A percentile compares a stretch with the other conserved stretches of the same genome.
Evolutionary conservation across 2,329 filamentous ascomycete species (phyloP).

Genomic region (Huntiella bhutanensis): DNA sequence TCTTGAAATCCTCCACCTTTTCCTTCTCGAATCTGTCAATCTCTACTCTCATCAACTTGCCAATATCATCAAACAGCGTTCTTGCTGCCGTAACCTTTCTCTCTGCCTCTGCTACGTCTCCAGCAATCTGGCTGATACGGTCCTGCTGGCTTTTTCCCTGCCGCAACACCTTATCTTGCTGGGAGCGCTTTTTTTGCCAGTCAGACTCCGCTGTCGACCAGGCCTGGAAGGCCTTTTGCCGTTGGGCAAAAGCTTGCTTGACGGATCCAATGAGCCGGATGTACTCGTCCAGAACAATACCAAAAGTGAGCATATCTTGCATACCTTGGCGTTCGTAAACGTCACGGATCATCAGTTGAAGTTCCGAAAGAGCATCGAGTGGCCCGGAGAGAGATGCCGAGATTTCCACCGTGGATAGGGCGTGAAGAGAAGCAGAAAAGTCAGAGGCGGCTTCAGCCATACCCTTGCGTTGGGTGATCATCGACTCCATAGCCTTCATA

Average conservation of each 20-base stretch:
- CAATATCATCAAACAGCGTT: constrained; percentile 93
- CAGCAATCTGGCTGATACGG: constrained; percentile 74
- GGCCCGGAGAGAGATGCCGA: constrained; percentile 76
- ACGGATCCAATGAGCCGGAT: constrained; percentile 89
- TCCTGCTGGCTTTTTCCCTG: constrained; percentile 95
- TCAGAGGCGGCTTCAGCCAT: constrained; percentile 86
- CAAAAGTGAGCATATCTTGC: constrained; percentile 87
- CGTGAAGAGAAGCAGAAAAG: constrained; percentile 83
- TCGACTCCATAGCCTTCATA: constrained; percentile 82
- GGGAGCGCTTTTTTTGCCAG: constrained; percentile 69
- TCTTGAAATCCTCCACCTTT: constrained; percentile 99
- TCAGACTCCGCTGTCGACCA: constrained; percentile 89
- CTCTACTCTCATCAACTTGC: constrained; percentile 73
- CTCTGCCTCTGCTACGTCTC: constrained; percentile 89
- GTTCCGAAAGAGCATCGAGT: constrained; percentile 74
- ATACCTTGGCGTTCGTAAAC: constrained; percentile 93
- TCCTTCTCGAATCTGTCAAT: constrained; percentile 88
- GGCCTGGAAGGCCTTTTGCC: constrained; percentile 86
- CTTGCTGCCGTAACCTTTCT: constrained; percentile 78
- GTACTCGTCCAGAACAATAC: constrained; percentile 96
- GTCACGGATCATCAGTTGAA: constrained; percentile 85
- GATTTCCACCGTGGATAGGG: constrained; percentile 78
- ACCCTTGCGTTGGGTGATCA: constrained; percentile 79
- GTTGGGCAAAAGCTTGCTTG: constrained; percentile 78
- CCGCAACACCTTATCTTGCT: constrained; percentile 84